Evolutionary conservation across 192 early-diverging fungal species (phyloP).

Genomic region (Coemansia erecta): DNA sequence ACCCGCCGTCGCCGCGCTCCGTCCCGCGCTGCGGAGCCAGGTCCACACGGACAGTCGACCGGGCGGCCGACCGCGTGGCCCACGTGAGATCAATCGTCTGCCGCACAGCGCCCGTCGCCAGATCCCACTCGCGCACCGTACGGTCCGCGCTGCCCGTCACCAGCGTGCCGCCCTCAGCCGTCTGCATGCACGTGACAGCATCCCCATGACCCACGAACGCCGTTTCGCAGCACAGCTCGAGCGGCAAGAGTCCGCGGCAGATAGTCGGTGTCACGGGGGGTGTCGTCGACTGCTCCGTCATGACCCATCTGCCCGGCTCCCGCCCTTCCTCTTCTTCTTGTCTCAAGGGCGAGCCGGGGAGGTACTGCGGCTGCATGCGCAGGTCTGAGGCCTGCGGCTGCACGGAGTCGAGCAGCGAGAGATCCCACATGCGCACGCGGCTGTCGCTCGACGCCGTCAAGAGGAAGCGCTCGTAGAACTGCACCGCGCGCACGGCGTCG

Average conservation of each 20-base stretch:
- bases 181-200: constrained; percentile 52
- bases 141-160: constrained; percentile 72
- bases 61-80: constrained; percentile 46
- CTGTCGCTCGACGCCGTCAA: constrained; percentile 66
- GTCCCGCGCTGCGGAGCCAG: constrained; percentile 22
- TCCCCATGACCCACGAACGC: constrained; percentile 33
- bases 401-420: constrained; percentile 57
- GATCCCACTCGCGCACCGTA: constrained; percentile 78
- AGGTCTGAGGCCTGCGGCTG: constrained; percentile 53
- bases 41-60: no score
- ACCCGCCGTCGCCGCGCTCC: constrained; percentile 51
- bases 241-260: constrained; percentile 17
- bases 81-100: constrained; percentile 68
- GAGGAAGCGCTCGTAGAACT: constrained; percentile 45
- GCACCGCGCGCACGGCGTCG: constrained; percentile 39
- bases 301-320: no score
- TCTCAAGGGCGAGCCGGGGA: neutral
- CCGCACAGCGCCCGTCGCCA: constrained; percentile 63
- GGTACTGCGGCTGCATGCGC: constrained; percentile 18
- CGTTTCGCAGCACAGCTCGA: constrained; percentile 38
- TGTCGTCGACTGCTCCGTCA: constrained; percentile 56
- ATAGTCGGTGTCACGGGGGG: constrained; percentile 51
- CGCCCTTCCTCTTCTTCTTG: constrained; percentile 30
- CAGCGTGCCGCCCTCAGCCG: constrained; percentile 15
- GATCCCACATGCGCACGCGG: constrained; percentile 69